Evolutionary conservation across 805 yeast genomes (phyloP), one percentile per base, ranked within the genome.

Genomic region (Candida suzukii): DNA sequence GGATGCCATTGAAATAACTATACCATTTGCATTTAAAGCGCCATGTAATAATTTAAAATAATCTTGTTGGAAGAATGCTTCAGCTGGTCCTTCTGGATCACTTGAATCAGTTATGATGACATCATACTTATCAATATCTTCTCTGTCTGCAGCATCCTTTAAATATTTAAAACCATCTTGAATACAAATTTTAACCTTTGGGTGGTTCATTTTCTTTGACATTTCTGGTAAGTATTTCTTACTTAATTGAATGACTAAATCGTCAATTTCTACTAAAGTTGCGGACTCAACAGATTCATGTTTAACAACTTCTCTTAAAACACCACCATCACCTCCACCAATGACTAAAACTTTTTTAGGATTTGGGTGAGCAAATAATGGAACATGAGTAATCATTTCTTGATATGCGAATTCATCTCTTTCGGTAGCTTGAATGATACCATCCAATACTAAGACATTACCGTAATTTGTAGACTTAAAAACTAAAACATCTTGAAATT

Each of bases 271-370:
- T n/a, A 86, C 91, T 60, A 88, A 70, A 13, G 83, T 81, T 14
- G 85, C 83, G 37, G 66, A 61, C 49, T 83, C 81, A 4, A 81
- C 73, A 35, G 72, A 67, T 6, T 71, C 68, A 31, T 67, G 67
- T 63, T 88, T 90, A 36, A 87, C 77, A 16, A 86, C 80, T 60
- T 88, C 97, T 53, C 97, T 74, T 29, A 90, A 66, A 18, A 88
- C 96, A 46, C 97, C 97, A 48, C 97, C 95, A 60, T 88, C 97
- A 34, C 97, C 97, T 21, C 97, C 97, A 22, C 97, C 97, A 52
- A 88, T 85, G 25, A 88, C 93, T 39, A 88, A 72, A 10, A 88
- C 95, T 41, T 71, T 74, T 51, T 74, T 75, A 2, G 97, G 96
- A 33, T 69, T 54, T 3, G 77, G 76, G 63, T 88, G 97, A 11